Percentiles rank a stretch among this genome's conserved stretches.
Evolutionary conservation across 495 filamentous ascomycete species (phyloP).

Genomic region (Penicillium canescens): DNA sequence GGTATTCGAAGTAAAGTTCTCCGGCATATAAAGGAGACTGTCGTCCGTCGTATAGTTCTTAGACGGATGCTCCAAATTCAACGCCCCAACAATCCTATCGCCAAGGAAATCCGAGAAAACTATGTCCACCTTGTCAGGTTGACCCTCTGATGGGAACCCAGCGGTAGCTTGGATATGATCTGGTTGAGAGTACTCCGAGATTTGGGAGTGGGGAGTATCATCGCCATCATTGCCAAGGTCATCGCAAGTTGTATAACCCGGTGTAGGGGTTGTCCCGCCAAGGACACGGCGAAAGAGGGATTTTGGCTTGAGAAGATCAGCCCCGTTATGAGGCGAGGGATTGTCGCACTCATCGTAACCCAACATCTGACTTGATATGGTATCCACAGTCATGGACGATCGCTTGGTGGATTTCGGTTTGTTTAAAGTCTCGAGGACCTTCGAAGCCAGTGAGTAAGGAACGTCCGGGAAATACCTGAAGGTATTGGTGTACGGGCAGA

Average conservation of each 20-base stretch:
- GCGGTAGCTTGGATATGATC: conserved; percentile 5
- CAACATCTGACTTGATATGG: conserved; percentile 4
- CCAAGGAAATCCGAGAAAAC: conserved; percentile 13
- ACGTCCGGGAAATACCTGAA: conserved; percentile 39
- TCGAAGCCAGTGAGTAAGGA: conserved; percentile 27
- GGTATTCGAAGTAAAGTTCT: conserved; percentile 5
- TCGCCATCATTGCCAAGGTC: conserved; percentile 17
- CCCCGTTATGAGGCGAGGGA: background rate
- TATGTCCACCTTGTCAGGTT: conserved; percentile 2
- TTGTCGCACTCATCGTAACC: conserved; percentile 13
- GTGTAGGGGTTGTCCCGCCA: background rate
- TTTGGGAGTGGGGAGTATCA: conserved; percentile 8
- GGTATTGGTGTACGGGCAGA: conserved; percentile 32
- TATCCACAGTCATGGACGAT: conserved; percentile 5
- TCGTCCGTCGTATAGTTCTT: conserved; percentile 3
- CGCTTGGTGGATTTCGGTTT: conserved; percentile 3
- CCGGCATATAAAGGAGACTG: conserved; percentile 2
- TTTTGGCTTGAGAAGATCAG: conserved; percentile 5
- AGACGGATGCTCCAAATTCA: background rate
- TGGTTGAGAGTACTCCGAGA: conserved; percentile 1
- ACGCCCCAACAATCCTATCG: background rate
- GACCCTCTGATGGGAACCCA: conserved; percentile 2
- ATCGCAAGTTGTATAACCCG: conserved; percentile 11
- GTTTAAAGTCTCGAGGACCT: conserved; percentile 25
- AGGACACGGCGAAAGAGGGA: conserved; percentile 5